Base-by-base conservation (phyloP, 345 rosid genomes). In the Garcia nutans region DNA sequence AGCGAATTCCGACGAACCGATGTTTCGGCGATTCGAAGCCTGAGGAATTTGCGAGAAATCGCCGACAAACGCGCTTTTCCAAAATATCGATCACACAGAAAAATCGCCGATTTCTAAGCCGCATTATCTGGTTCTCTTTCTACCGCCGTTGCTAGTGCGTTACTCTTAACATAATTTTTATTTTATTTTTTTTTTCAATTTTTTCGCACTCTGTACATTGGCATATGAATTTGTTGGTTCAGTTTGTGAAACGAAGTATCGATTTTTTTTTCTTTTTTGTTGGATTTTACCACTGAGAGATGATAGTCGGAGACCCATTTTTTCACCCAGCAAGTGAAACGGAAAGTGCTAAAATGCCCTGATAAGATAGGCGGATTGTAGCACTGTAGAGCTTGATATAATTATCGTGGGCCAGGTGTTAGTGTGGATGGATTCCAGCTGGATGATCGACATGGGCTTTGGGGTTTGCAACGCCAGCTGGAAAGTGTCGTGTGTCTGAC, bases 31-130 rank as follows among this genome's bases (percentile, higher is more conserved):
- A 81, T 87, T 74, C 88, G 96, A 57, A 93, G 92, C 88, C 73
- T 88, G 78, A 85, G 92, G 83, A 93, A 87, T 81, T 76, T 95
- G 75, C 94, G 77, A 74, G 94, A 86, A 78, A 71, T 85, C 9
- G 74, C 63, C 15, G 86, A 80, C 22, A 85, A 78, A 59, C 83
- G 72, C 44, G 9, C 75, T 2, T 13, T 58, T 17, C 58, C 75
- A 28, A 87, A 81, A 81, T 80, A 80, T 65, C 89, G 89, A 60
- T 70, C 79, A 41, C 89, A 87, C 91, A 79, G 99, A 71, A 93
- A 95, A 89, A 72, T 86, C 56, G 96, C 91, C 76, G 87, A 84
- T 74, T 86, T 88, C 82, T 94, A 85, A 76, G 61, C 75, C 37
- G 76, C 49, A 17, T 73, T 73, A 8, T 62, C 68, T 7, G 78